Conservation (phyloP, 2,329 filamentous ascomycete genomes). For the Penicillium decumbens region DNA sequence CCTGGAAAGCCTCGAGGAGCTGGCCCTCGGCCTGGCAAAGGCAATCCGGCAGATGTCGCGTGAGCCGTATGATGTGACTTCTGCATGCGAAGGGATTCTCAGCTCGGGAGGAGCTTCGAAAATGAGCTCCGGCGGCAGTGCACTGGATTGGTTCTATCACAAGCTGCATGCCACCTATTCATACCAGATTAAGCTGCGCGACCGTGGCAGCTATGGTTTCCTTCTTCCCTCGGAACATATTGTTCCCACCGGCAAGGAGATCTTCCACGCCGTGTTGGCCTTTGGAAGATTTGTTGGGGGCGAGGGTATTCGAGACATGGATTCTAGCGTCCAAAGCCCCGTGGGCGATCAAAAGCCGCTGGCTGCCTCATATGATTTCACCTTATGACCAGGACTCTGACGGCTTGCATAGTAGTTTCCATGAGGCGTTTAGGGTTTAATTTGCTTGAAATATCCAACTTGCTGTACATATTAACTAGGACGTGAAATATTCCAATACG, state of each 20-base stretch:
- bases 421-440: slow-evolving; percentile 5
- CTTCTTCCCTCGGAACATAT: slow-evolving; percentile 82
- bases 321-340: neutral
- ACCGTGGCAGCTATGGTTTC: slow-evolving; percentile 92
- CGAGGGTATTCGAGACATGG: slow-evolving; percentile 3
- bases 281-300: slow-evolving; percentile 63
- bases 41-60: slow-evolving; percentile 76
- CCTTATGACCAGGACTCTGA: neutral
- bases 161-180: slow-evolving; percentile 75
- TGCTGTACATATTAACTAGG: slow-evolving; percentile 7
- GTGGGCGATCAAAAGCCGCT: slow-evolving; percentile 11
- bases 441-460: neutral
- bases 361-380: slow-evolving; percentile 1
- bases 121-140: slow-evolving; percentile 75
- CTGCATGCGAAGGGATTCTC: slow-evolving; percentile 79
- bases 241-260: slow-evolving; percentile 81
- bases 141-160: slow-evolving; percentile 93
- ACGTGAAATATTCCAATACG: neutral
- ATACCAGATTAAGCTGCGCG: slow-evolving; percentile 88
- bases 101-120: slow-evolving; percentile 43
- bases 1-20: slow-evolving; percentile 84
- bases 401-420: neutral
- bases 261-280: slow-evolving; percentile 76
- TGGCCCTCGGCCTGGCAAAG: slow-evolving; percentile 82
- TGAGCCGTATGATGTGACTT: slow-evolving; percentile 70